A percentile compares a stretch with the other conserved stretches of the same genome.
These are phyloP conservation scores for Fusarium dimerum DNA, from an alignment of 2,329 filamentous ascomycete species.

Conservation along the genomic window DNA sequence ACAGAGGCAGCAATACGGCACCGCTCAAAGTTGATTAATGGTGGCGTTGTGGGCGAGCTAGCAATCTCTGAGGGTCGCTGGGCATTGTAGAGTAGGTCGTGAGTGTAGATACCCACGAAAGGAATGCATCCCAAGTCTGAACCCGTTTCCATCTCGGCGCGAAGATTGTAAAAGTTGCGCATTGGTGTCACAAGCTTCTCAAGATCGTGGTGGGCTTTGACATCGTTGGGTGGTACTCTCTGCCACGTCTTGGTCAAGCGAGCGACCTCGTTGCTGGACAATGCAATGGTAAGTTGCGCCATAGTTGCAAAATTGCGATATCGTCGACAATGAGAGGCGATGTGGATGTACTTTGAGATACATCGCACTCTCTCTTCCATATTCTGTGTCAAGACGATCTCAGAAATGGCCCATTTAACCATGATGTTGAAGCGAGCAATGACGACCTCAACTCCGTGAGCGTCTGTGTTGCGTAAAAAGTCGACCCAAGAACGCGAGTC, in stretches of 20 bases:
- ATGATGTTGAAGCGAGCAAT: constrained; percentile 87
- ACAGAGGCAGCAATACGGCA: constrained; percentile 75
- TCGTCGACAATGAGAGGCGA: constrained; percentile 72
- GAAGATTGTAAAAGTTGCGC: constrained; percentile 74
- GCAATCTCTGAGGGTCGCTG: constrained; percentile 76
- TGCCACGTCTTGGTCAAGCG: constrained; percentile 72
- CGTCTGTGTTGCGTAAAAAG: constrained; percentile 71
- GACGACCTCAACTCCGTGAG: constrained; percentile 77
- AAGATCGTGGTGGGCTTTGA: constrained; percentile 66
- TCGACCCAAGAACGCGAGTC: constrained; percentile 78
- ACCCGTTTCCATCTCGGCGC: constrained; percentile 75
- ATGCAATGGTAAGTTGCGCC: constrained; percentile 76
- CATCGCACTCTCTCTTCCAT: constrained; percentile 73
- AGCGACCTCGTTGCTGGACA: constrained; percentile 72
- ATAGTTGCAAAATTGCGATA: constrained; percentile 84
- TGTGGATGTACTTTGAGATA: constrained; percentile 81
- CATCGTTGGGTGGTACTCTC: constrained; percentile 65
- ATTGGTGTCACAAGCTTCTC: constrained; percentile 75
- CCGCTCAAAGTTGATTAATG: constrained; percentile 80
- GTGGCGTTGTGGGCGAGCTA: constrained; percentile 64
- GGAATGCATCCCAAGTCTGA: constrained; percentile 75
- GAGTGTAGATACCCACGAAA: constrained; percentile 81
- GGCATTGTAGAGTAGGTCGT: constrained; percentile 79
- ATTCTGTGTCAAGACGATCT: constrained; percentile 73
- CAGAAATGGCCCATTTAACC: constrained; percentile 83